Percentiles rank a stretch among this genome's conserved stretches.
Conservation (phyloP, 176 grass and related monocot species). For the Eremochloa ophiuroides region DNA sequence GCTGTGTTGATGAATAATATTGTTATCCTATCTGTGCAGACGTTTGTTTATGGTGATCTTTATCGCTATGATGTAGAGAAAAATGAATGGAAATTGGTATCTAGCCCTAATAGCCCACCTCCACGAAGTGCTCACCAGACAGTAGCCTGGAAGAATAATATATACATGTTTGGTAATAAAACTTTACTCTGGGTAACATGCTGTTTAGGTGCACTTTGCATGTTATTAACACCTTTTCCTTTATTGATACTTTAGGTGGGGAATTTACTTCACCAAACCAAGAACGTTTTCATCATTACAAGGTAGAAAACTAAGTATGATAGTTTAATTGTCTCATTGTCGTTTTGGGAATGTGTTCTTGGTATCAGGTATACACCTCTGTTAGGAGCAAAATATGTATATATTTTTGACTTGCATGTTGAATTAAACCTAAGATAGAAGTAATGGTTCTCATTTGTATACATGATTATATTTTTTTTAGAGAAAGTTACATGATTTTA, state of each 20-base stretch:
- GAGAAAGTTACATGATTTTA: background rate
- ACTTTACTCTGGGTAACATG: constrained; percentile 8
- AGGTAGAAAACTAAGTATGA: constrained; percentile 43
- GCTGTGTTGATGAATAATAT: background rate
- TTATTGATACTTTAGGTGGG: constrained; percentile 54
- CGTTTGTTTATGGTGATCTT: constrained; percentile 98
- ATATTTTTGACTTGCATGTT: constrained; percentile 3
- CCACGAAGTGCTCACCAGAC: constrained; percentile 94
- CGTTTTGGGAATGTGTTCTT: constrained; percentile 4
- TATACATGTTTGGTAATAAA: constrained; percentile 95
- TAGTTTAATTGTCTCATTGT: background rate
- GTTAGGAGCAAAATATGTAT: background rate
- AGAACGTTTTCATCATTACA: constrained; percentile 98
- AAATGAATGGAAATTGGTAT: constrained; percentile 95
- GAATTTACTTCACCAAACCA: constrained; percentile 99
- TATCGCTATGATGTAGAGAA: constrained; percentile 97
- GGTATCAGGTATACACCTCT: background rate
- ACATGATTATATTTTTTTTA: background rate
- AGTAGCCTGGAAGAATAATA: constrained; percentile 88
- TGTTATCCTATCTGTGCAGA: constrained; percentile 45
- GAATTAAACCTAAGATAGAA: constrained; percentile 17
- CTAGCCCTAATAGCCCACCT: constrained; percentile 97
- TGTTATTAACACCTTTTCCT: background rate
- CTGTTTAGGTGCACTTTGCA: background rate
- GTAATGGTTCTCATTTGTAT: background rate